A percentile compares a stretch with the other conserved stretches of the same genome.
phyloP scores from a whole-genome alignment of 805 yeast genomes.

The Cyberlindnera maritima region DNA sequence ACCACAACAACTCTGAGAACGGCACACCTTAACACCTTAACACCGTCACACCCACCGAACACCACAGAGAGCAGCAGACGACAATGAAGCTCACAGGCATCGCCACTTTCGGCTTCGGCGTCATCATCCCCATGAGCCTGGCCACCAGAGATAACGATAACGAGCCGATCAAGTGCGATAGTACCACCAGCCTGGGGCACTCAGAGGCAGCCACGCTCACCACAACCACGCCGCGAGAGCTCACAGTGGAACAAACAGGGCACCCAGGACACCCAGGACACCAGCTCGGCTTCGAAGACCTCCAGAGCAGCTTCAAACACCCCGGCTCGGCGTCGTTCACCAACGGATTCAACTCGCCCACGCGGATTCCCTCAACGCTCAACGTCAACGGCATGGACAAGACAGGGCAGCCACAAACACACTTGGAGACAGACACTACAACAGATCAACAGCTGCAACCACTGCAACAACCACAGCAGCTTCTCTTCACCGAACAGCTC shows the following conservation, averaged over 20 bases:
- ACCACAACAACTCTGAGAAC: background rate
- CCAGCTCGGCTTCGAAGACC: background rate
- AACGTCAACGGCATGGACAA: conserved; percentile 5
- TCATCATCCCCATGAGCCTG: conserved; percentile 9
- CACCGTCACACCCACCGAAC: background rate
- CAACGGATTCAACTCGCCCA: conserved; percentile 8
- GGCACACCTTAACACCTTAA: too few relatives aligned
- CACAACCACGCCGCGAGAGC: background rate
- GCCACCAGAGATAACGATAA: background rate
- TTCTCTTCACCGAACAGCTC: conserved; percentile 10
- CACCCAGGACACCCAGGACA: background rate
- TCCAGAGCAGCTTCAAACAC: background rate
- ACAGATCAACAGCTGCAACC: background rate
- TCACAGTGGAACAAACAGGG: too few relatives aligned
- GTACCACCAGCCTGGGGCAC: background rate
- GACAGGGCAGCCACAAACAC: background rate
- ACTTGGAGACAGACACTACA: background rate
- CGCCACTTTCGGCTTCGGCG: conserved; percentile 17
- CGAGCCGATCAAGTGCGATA: background rate
- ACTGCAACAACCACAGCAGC: background rate
- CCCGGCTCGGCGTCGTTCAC: background rate
- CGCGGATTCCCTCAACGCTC: conserved; percentile 13
- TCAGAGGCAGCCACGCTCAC: background rate
- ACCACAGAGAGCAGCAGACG: background rate
- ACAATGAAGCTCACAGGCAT: conserved; percentile 10